These are phyloP conservation scores for Penicillium maclennaniae DNA, from an alignment of 495 filamentous ascomycete genomes.

Conservation along the genomic window DNA sequence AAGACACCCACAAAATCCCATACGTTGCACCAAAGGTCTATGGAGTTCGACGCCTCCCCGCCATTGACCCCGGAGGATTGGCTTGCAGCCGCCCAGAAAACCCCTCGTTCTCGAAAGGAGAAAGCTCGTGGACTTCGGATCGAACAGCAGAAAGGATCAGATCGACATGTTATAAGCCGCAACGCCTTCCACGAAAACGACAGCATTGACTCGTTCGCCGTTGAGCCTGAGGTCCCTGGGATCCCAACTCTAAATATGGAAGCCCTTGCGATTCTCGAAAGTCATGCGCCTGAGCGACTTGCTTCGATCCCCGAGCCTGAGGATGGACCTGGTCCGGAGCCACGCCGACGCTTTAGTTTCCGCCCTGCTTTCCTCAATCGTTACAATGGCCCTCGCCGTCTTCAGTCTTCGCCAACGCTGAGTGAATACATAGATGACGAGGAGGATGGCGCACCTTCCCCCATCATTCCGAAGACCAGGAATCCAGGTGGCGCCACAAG, in stretches of 20 bases:
- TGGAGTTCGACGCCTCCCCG: slow-evolving; percentile 18
- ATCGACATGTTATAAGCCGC: slow-evolving; percentile 9
- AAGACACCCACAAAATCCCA: slow-evolving; percentile 19
- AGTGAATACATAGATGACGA: slow-evolving; percentile 23
- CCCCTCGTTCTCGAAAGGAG: slow-evolving; percentile 20
- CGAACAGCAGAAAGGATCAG: slow-evolving; percentile 13
- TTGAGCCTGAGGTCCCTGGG: slow-evolving; percentile 25
- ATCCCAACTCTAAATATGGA: slow-evolving; percentile 35
- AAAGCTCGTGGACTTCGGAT: slow-evolving; percentile 2
- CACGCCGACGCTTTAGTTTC: slow-evolving; percentile 34
- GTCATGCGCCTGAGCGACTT: slow-evolving; percentile 3
- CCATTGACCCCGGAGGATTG: slow-evolving; percentile 43
- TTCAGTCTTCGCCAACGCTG: slow-evolving; percentile 25
- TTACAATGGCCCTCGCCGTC: slow-evolving; percentile 21
- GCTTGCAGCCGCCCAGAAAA: slow-evolving; percentile 38
- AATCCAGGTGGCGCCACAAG: slow-evolving; percentile 7
- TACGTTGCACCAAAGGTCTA: slow-evolving; percentile 1
- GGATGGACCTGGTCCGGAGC: slow-evolving; percentile 20
- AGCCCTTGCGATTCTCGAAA: slow-evolving; percentile 18
- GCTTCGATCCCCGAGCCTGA: slow-evolving; percentile 11
- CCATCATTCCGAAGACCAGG: slow-evolving; percentile 34
- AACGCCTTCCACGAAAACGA: slow-evolving; percentile 22
- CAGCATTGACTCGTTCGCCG: slow-evolving; percentile 27
- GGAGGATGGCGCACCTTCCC: slow-evolving; percentile 36
- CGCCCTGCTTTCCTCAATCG: slow-evolving; percentile 36